phyloP scores from a whole-genome alignment of 2,329 filamentous ascomycete genomes.

The Dendryphion nanum region DNA sequence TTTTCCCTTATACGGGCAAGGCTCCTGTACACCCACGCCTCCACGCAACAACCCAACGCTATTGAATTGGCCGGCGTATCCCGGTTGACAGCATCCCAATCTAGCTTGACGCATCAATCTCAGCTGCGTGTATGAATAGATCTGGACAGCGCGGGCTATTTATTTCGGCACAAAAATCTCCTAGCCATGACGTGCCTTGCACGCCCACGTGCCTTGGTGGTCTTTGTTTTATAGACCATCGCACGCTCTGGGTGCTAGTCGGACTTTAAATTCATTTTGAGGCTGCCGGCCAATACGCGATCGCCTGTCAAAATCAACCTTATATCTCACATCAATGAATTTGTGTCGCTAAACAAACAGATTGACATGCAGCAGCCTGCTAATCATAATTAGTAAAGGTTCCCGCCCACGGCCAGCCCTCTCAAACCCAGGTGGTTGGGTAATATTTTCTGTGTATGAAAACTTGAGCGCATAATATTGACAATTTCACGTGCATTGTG shows the following conservation, averaged over 20 bases:
- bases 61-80: slow-evolving; percentile 14
- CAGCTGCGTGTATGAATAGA: not conserved
- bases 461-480: slow-evolving; percentile 1
- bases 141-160: not conserved
- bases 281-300: not conserved
- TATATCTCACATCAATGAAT: not conserved
- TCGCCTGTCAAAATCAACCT: not conserved
- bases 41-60: slow-evolving; percentile 8
- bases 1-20: not conserved
- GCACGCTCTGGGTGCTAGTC: not conserved
- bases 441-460: too few species aligned
- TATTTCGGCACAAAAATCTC: slow-evolving; percentile 1
- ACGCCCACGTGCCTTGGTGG: too few species aligned
- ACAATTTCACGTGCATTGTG: not conserved
- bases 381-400: not conserved
- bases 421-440: too few species aligned
- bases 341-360: not conserved
- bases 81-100: not conserved
- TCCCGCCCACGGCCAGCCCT: not conserved
- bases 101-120: not conserved
- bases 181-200: slow-evolving; percentile 2
- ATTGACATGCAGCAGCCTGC: slow-evolving; percentile 1
- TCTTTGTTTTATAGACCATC: too few species aligned
- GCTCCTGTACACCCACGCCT: not conserved
- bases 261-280: not conserved